phyloP scores from a whole-genome alignment of 163 green algal genomes.

The Coccomyxa subellipsoidea region DNA sequence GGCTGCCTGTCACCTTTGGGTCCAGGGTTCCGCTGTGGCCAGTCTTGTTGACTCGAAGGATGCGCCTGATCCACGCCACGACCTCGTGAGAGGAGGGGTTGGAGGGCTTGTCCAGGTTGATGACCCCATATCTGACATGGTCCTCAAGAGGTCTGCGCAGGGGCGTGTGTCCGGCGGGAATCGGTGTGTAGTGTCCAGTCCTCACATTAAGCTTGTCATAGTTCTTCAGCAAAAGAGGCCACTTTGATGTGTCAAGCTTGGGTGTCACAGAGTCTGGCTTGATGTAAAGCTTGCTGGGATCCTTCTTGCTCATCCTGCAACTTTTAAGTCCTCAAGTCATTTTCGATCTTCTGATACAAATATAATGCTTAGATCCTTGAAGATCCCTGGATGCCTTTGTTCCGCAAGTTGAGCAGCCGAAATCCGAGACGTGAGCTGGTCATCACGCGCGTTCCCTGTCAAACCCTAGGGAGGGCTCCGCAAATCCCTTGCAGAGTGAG shows the following conservation, averaged over 20 bases:
- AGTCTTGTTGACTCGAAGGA: slow-evolving; percentile 97
- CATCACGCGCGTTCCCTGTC: no score
- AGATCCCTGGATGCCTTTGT: no score
- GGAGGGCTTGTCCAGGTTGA: slow-evolving; percentile 98
- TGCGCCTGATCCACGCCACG: slow-evolving; percentile 95
- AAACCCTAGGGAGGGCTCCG: no score
- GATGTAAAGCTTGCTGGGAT: slow-evolving; percentile 34
- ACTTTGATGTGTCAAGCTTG: slow-evolving; percentile 88
- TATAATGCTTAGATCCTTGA: no score
- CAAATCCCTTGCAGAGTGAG: no score
- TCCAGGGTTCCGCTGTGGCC: slow-evolving; percentile 97
- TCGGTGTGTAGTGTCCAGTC: slow-evolving; percentile 98
- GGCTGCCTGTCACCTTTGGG: slow-evolving; percentile 96
- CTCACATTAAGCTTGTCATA: slow-evolving; percentile 97
- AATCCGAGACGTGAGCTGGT: no score
- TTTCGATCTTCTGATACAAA: no score
- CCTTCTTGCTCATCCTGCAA: background rate
- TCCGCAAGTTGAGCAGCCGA: no score
- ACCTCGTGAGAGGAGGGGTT: slow-evolving; percentile 98
- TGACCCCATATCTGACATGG: slow-evolving; percentile 78
- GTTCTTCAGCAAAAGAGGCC: slow-evolving; percentile 96
- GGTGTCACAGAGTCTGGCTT: slow-evolving; percentile 51
- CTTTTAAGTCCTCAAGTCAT: background rate
- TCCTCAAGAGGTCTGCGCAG: slow-evolving; percentile 58
- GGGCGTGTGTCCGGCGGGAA: slow-evolving; percentile 87